These are phyloP conservation scores for Kodamaea kaohsiungensis DNA, from an alignment of 805 yeast genomes.

Conservation along the genomic window DNA sequence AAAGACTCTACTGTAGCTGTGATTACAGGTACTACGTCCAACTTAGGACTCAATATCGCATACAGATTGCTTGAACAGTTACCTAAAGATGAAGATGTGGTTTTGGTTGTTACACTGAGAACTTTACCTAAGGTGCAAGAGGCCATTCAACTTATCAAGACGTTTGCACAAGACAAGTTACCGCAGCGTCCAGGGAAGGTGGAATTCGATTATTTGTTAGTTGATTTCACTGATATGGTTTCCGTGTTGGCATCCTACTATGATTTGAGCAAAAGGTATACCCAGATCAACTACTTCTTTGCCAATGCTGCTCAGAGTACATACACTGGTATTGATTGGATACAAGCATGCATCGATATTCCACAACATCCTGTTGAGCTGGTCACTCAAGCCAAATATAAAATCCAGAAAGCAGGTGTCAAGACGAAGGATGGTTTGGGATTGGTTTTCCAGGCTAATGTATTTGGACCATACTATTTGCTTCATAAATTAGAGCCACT, in stretches of 20 bases:
- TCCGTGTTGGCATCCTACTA: slow-evolving; percentile 74
- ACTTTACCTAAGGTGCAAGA: slow-evolving; percentile 83
- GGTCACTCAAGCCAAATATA: slow-evolving; percentile 86
- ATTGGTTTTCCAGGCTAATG: slow-evolving; percentile 89
- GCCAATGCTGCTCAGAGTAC: slow-evolving; percentile 91
- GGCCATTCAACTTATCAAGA: slow-evolving; percentile 52
- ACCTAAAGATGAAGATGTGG: slow-evolving; percentile 56
- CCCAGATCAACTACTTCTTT: slow-evolving; percentile 72
- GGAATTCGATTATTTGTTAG: slow-evolving; percentile 83
- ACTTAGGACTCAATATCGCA: slow-evolving; percentile 85
- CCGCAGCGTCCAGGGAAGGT: slow-evolving; percentile 53
- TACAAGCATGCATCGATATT: slow-evolving; percentile 70
- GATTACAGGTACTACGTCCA: slow-evolving; percentile 50
- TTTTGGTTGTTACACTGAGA: slow-evolving; percentile 86
- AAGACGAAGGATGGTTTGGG: slow-evolving; percentile 81
- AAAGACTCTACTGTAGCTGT: slow-evolving; percentile 35
- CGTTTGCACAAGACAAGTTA: slow-evolving; percentile 29
- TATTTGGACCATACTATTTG: slow-evolving; percentile 92
- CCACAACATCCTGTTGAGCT: slow-evolving; percentile 69
- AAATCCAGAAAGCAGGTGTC: slow-evolving; percentile 78
- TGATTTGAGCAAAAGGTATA: slow-evolving; percentile 65
- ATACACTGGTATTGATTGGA: slow-evolving; percentile 85
- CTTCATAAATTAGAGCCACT: slow-evolving; percentile 63
- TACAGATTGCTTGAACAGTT: slow-evolving; percentile 68
- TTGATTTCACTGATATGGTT: slow-evolving; percentile 91